Conservation (phyloP, 352 stramenopile species). For the Pythium monospermum region DNA sequence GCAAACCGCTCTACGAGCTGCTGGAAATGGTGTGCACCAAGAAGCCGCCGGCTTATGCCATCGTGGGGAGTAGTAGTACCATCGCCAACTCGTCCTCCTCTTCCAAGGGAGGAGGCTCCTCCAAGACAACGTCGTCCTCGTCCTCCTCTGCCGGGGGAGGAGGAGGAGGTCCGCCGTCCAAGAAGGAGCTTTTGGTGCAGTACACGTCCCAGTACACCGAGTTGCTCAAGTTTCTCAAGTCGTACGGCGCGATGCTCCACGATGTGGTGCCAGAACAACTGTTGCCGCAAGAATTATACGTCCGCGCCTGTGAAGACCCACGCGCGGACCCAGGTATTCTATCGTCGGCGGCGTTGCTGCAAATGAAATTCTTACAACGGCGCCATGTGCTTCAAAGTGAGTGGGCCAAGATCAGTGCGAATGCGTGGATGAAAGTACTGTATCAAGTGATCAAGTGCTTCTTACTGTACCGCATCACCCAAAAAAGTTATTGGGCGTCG, state of each 20-base stretch:
- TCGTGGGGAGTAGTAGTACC: conserved; percentile 23
- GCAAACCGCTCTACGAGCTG: conserved; percentile 83
- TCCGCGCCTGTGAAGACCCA: conserved; percentile 69
- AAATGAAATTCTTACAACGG: conserved; percentile 51
- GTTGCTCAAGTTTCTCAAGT: conserved; percentile 89
- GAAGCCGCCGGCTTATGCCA: conserved; percentile 43
- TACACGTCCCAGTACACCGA: conserved; percentile 75
- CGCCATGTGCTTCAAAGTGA: conserved; percentile 50
- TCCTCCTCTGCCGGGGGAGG: neutral
- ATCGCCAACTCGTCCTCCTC: conserved; percentile 6
- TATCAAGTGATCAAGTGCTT: conserved; percentile 93
- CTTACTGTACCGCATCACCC: conserved; percentile 85
- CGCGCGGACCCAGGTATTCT: conserved; percentile 43
- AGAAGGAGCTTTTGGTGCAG: conserved; percentile 54
- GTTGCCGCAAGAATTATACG: conserved; percentile 72
- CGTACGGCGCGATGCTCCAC: conserved; percentile 89
- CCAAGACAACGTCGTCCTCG: conserved; percentile 9
- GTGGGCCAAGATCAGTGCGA: conserved; percentile 39
- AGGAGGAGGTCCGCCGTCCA: conserved; percentile 26
- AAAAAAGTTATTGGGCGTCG: conserved; percentile 52
- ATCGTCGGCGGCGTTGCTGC: conserved; percentile 28
- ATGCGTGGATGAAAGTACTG: conserved; percentile 84
- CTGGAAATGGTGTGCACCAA: conserved; percentile 89
- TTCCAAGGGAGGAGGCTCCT: conserved; percentile 15
- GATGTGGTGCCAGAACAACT: conserved; percentile 80